These are phyloP conservation scores for Phytophthora hybrid DNA, from an alignment of 352 stramenopile species.

Conservation along the genomic window DNA sequence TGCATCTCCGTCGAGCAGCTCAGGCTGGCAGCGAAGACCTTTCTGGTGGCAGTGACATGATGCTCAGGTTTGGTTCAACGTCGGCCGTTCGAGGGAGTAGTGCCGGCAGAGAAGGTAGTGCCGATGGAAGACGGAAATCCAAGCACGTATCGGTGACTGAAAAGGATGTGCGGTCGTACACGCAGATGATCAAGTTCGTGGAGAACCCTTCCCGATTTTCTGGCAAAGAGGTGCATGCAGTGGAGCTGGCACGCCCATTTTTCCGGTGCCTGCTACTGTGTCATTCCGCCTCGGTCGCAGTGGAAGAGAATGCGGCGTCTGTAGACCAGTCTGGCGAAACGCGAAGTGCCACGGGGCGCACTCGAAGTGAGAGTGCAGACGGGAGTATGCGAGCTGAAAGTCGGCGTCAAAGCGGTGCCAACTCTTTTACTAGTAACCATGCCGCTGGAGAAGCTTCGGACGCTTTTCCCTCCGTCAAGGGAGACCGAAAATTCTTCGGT, in stretches of 20 bases:
- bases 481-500: conserved; percentile 68
- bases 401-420: conserved; percentile 27
- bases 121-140: conserved; percentile 31
- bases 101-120: conserved; percentile 19
- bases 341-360: conserved; percentile 20
- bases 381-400: conserved; percentile 35
- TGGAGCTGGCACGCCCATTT: conserved; percentile 75
- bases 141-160: conserved; percentile 65
- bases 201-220: conserved; percentile 59
- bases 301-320: conserved; percentile 48
- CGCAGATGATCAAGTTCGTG: conserved; percentile 76
- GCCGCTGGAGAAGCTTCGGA: conserved; percentile 36
- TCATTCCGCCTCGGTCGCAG: conserved; percentile 74
- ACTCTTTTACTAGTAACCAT: conserved; percentile 38
- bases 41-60: conserved; percentile 22
- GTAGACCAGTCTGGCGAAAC: conserved; percentile 10
- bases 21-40: conserved; percentile 43
- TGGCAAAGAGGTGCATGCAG: conserved; percentile 59
- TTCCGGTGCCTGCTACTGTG: conserved; percentile 86
- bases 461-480: conserved; percentile 41
- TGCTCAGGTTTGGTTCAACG: conserved; percentile 29
- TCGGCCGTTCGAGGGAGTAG: conserved; percentile 11
- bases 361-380: conserved; percentile 27
- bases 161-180: conserved; percentile 75
- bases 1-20: conserved; percentile 56